Conservation (phyloP, 352 stramenopile genomes). For the Globisporangium iwayamae region DNA sequence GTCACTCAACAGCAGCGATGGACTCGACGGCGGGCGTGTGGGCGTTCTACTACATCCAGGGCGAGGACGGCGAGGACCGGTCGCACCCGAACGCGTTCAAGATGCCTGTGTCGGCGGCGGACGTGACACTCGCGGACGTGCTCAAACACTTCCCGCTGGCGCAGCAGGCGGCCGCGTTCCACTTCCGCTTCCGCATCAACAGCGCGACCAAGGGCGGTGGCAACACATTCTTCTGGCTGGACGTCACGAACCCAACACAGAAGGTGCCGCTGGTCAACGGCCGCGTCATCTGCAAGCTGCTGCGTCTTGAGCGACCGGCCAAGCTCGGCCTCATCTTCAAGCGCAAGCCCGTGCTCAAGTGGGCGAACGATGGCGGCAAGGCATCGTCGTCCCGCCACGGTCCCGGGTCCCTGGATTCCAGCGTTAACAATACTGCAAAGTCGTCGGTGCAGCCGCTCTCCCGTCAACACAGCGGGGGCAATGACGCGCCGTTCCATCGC, state of each 20-base stretch:
- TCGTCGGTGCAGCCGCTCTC: slow-evolving; percentile 22
- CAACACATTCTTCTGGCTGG: slow-evolving; percentile 79
- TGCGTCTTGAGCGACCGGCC: slow-evolving; percentile 58
- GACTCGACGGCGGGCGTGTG: slow-evolving; percentile 36
- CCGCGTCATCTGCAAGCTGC: slow-evolving; percentile 80
- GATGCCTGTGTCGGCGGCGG: slow-evolving; percentile 32
- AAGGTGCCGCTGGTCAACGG: slow-evolving; percentile 75
- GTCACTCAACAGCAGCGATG: slow-evolving; percentile 16
- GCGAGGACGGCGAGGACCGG: slow-evolving; percentile 80
- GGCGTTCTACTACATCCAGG: slow-evolving; percentile 88
- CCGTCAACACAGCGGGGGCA: slow-evolving; percentile 19
- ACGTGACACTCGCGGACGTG: slow-evolving; percentile 74
- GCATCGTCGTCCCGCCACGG: slow-evolving; percentile 7
- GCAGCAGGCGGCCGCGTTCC: slow-evolving; percentile 40
- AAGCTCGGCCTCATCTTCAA: slow-evolving; percentile 66
- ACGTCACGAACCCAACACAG: slow-evolving; percentile 47
- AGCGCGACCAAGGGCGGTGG: slow-evolving; percentile 26
- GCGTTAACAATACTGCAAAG: slow-evolving; percentile 9
- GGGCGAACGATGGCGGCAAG: slow-evolving; percentile 26
- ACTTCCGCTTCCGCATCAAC: slow-evolving; percentile 88
- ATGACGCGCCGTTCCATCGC: slow-evolving; percentile 32
- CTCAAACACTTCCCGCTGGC: slow-evolving; percentile 60
- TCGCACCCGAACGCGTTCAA: slow-evolving; percentile 81
- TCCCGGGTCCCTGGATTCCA: not conserved
- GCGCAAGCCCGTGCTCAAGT: slow-evolving; percentile 71